A percentile compares a stretch with the other conserved stretches of the same genome.
These are phyloP conservation scores for Diaporthe sp. DNA, from an alignment of 2,329 filamentous ascomycete species.

Conservation along the genomic window DNA sequence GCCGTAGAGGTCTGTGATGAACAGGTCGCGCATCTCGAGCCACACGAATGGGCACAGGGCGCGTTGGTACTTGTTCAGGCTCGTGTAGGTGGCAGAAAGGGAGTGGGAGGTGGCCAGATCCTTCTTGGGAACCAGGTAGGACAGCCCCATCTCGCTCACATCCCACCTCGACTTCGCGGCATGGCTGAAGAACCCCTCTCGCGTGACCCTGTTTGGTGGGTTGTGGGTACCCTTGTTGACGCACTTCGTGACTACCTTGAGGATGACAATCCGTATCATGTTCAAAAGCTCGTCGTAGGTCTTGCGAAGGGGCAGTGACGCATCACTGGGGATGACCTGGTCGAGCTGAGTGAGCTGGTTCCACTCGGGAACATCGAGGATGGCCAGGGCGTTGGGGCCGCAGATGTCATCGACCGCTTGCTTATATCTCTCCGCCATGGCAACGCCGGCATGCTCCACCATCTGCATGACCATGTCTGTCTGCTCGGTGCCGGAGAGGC, in stretches of 20 bases:
- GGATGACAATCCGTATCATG: constrained; percentile 34
- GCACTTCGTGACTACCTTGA: constrained; percentile 23
- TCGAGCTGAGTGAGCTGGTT: constrained; percentile 41
- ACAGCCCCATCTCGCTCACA: constrained; percentile 50
- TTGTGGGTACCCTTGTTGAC: background rate
- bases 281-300: constrained; percentile 36
- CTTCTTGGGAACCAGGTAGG: constrained; percentile 51
- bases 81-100: constrained; percentile 43
- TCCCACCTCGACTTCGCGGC: constrained; percentile 2
- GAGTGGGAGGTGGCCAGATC: constrained; percentile 42
- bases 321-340: constrained; percentile 22
- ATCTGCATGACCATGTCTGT: constrained; percentile 32
- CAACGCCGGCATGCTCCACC: constrained; percentile 64
- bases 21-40: constrained; percentile 40
- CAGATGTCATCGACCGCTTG: constrained; percentile 48
- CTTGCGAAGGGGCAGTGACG: background rate
- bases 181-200: background rate
- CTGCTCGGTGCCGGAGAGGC: constrained; percentile 33
- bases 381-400: constrained; percentile 50
- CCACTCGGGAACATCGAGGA: constrained; percentile 51
- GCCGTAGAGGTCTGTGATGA: background rate
- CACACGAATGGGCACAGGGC: constrained; percentile 54
- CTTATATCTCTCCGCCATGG: constrained; percentile 61
- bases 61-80: constrained; percentile 50
- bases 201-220: background rate